Evolutionary conservation across 2,329 filamentous ascomycete genomes (phyloP), one percentile per base, ranked within the genome.

Genomic region (Xylariomycetidae sp.): DNA sequence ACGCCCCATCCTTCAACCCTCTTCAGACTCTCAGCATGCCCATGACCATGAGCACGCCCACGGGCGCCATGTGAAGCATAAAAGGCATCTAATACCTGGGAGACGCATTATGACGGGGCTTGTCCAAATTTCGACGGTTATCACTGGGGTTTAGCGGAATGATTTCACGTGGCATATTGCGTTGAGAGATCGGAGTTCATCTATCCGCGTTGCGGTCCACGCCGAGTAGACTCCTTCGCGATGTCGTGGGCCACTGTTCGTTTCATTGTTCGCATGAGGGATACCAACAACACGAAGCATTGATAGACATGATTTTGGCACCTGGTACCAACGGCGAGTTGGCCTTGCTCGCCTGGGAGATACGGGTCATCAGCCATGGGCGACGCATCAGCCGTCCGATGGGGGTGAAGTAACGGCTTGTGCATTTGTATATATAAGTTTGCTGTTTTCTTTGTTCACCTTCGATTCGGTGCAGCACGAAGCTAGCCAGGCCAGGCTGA

Each of bases 21-120:
- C 63, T 79, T 37, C 73, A 78, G 52, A 75, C 72, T 27, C 64
- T 79, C 34, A 75, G 73, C 60, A 76, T 79, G 73, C 73, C 74
- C 13, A 78, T 79, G 73, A 72, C 72, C 10, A 73, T 78, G 47
- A 77, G 72, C 60, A 68, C 73, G 34, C 70, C 73, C 29, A 55
- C 63, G 35, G 60, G 65, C 32, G 54, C 53, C 41, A 60, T 60
- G 56, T 60, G n/a, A 50, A 48, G 31, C 27, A 25, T 18, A 6
- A 33, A 31, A 32, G 13, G 33, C 35, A 31, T 32, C 37, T 42
- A 25, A 34, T 44, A 40, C 36, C 42, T 37, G 38, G 37, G 37
- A 30, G 25, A 38, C 43, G 41, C 39, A 40, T 49, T 41, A 44
- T 35, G 43, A 43, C 34, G 31, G 36, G 42, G 29, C 28, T 38